Conservation (phyloP, 495 filamentous ascomycete genomes). For the Aspergillus cavernicola region DNA sequence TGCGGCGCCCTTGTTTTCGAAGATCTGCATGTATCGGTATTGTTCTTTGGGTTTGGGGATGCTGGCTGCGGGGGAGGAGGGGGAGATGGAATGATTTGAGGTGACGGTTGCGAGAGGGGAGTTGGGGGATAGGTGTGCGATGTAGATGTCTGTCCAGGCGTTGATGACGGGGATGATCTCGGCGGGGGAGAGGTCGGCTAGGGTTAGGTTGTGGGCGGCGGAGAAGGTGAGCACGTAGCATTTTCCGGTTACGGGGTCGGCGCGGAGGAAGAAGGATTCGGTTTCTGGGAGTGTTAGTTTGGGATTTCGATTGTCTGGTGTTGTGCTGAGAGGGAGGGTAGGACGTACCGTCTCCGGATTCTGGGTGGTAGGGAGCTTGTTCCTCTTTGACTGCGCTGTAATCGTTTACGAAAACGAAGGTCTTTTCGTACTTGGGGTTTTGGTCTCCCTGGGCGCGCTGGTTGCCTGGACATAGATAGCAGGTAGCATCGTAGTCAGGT, state of each 20-base stretch:
- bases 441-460: slow-evolving; percentile 81
- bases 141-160: slow-evolving; percentile 87
- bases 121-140: slow-evolving; percentile 66
- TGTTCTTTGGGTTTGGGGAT: slow-evolving; percentile 62
- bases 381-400: slow-evolving; percentile 96
- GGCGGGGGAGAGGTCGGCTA: slow-evolving; percentile 71
- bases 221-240: slow-evolving; percentile 98
- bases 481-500: slow-evolving; percentile 78
- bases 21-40: slow-evolving; percentile 97
- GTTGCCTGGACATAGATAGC: slow-evolving; percentile 97
- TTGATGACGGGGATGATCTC: slow-evolving; percentile 74
- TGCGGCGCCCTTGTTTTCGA: slow-evolving; percentile 96
- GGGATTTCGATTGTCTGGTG: not conserved
- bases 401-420: slow-evolving; percentile 96
- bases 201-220: slow-evolving; percentile 81
- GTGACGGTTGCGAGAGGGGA: slow-evolving; percentile 59
- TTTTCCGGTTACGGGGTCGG: slow-evolving; percentile 85
- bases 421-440: slow-evolving; percentile 83
- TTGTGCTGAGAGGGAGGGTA: not conserved
- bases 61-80: slow-evolving; percentile 42
- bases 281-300: slow-evolving; percentile 45
- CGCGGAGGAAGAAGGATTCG: slow-evolving; percentile 75
- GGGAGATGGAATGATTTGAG: slow-evolving; percentile 44
- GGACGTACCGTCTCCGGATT: slow-evolving; percentile 46
- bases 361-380: slow-evolving; percentile 66